These are phyloP conservation scores for Cadophora sp. DNA, from an alignment of 2,329 filamentous ascomycete genomes.

Conservation along the genomic window DNA sequence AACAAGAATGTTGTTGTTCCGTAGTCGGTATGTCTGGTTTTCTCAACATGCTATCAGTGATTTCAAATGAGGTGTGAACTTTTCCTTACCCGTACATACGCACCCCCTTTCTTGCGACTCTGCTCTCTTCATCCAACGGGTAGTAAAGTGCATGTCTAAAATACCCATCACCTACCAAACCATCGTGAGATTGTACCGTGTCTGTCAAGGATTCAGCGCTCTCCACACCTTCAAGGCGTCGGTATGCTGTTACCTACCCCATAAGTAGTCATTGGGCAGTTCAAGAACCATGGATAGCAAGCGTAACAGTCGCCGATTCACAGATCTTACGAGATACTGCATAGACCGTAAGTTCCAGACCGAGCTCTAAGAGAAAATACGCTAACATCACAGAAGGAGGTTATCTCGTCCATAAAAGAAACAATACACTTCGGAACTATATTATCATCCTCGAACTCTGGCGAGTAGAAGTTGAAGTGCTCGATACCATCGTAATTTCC, in stretches of 20 bases:
- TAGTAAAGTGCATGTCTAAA: conserved; percentile 54
- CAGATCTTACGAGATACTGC: conserved; percentile 55
- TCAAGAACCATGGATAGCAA: conserved; percentile 54
- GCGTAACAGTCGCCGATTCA: conserved; percentile 52
- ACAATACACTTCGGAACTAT: conserved; percentile 51
- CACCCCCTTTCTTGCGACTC: conserved; percentile 47
- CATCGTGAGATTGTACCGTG: conserved; percentile 52
- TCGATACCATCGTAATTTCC: conserved; percentile 57
- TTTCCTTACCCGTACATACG: conserved; percentile 48
- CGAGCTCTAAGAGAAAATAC: too few relatives aligned
- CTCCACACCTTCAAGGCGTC: too few relatives aligned
- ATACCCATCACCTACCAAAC: conserved; percentile 53
- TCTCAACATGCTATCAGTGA: neutral
- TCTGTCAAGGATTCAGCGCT: conserved; percentile 26
- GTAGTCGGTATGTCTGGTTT: conserved; percentile 54
- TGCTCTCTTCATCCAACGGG: conserved; percentile 46
- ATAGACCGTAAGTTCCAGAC: neutral
- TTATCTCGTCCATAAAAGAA: conserved; percentile 58
- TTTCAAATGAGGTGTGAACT: neutral
- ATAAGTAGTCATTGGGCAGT: conserved; percentile 53
- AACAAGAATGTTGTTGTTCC: conserved; percentile 55
- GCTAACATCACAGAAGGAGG: conserved; percentile 48
- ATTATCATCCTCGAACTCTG: conserved; percentile 28
- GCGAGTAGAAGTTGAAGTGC: conserved; percentile 55
- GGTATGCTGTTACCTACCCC: conserved; percentile 36